Percentiles rank a stretch among this genome's conserved stretches.
Evolutionary conservation across 2,329 filamentous ascomycete genomes (phyloP).

Genomic region (Penicillium sp.): DNA sequence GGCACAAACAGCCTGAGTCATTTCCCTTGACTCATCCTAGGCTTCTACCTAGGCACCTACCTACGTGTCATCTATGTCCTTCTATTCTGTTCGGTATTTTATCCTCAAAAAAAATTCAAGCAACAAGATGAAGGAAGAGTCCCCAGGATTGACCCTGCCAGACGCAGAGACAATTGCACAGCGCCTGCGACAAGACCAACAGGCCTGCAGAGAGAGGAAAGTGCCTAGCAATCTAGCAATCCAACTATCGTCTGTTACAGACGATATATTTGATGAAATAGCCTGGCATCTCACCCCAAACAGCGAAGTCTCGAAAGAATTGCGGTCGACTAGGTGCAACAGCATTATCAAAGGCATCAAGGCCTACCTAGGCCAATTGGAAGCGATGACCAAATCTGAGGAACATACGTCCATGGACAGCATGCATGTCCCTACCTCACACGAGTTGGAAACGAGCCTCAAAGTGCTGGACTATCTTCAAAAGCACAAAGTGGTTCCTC

Average conservation of each 20-base stretch:
- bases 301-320: constrained; percentile 1
- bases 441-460: constrained; percentile 14
- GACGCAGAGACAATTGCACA: constrained; percentile 18
- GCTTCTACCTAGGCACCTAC: background rate
- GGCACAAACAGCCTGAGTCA: background rate
- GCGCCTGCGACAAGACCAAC: constrained; percentile 18
- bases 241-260: constrained; percentile 14
- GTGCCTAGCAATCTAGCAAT: constrained; percentile 21
- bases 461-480: constrained; percentile 22
- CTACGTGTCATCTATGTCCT: background rate
- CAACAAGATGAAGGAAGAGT: background rate
- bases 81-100: background rate
- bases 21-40: background rate
- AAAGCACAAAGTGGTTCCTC: constrained; percentile 6
- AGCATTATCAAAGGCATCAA: constrained; percentile 17
- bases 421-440: constrained; percentile 11
- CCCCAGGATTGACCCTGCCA: background rate
- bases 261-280: constrained; percentile 6
- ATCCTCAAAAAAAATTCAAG: background rate
- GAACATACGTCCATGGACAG: background rate
- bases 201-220: constrained; percentile 28
- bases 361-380: constrained; percentile 18
- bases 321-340: constrained; percentile 15
- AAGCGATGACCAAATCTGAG: background rate
- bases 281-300: constrained; percentile 17